A percentile compares a stretch with the other conserved stretches of the same genome.
These are phyloP conservation scores for Trichoderma arundinaceum DNA, from an alignment of 2,329 filamentous ascomycete species.

Conservation along the genomic window DNA sequence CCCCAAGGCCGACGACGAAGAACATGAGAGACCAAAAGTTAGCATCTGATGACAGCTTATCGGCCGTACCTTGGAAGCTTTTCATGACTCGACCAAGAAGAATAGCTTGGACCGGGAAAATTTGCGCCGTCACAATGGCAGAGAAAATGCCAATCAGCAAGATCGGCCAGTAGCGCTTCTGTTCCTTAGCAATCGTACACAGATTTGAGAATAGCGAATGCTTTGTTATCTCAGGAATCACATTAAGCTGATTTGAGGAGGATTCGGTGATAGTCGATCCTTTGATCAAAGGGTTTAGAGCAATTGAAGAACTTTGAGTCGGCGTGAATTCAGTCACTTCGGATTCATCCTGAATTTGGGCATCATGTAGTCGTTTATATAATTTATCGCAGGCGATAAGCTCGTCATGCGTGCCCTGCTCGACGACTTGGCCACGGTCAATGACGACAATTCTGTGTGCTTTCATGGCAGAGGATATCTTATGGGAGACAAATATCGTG, in stretches of 20 bases:
- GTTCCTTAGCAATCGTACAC: constrained; percentile 6
- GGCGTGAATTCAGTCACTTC: background rate
- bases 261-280: constrained; percentile 48
- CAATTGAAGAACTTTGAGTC: background rate
- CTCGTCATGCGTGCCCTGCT: constrained; percentile 66
- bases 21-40: constrained; percentile 59
- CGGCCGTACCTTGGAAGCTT: background rate
- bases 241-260: constrained; percentile 46
- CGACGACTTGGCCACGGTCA: constrained; percentile 52
- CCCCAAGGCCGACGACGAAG: constrained; percentile 49
- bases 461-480: constrained; percentile 46
- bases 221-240: constrained; percentile 16
- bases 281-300: background rate
- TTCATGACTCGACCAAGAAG: constrained; percentile 9
- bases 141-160: constrained; percentile 4
- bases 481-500: constrained; percentile 70
- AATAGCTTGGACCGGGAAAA: constrained; percentile 14
- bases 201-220: constrained; percentile 1
- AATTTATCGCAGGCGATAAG: constrained; percentile 41
- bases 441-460: constrained; percentile 69
- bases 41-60: constrained; percentile 34
- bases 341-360: background rate
- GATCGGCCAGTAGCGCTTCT: constrained; percentile 3
- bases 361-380: constrained; percentile 7
- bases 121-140: constrained; percentile 6